Percentiles rank a stretch among this genome's conserved stretches.
These are phyloP conservation scores for Lipomyces sp. DNA, from an alignment of 805 yeast species.

Conservation along the genomic window DNA sequence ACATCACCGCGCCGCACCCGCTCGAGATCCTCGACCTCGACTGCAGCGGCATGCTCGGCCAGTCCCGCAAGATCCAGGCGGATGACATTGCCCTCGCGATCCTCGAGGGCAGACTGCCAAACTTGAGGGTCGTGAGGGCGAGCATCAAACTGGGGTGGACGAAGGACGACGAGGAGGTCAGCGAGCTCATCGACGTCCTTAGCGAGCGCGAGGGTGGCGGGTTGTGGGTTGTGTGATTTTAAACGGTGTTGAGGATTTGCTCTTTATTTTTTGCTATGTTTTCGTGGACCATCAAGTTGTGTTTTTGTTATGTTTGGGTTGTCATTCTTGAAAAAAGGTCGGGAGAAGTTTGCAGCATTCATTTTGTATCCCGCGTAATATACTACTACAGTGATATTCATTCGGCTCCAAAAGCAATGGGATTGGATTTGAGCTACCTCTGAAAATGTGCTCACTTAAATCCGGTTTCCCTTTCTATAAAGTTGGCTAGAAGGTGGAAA, in stretches of 20 bases:
- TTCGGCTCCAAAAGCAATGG: too few species aligned
- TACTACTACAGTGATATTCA: background rate
- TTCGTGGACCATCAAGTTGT: too few species aligned
- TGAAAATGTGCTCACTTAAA: too few species aligned
- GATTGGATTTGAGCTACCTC: too few species aligned
- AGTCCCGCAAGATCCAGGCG: conserved; percentile 77
- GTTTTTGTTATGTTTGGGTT: too few species aligned
- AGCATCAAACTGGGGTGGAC: conserved; percentile 83
- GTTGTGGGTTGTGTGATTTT: conserved; percentile 47
- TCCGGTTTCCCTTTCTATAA: too few species aligned
- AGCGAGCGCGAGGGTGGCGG: conserved; percentile 75
- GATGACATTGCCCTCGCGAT: conserved; percentile 84
- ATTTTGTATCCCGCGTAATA: background rate
- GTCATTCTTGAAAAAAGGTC: too few species aligned
- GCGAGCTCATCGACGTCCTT: conserved; percentile 61
- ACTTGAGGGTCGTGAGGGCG: conserved; percentile 58
- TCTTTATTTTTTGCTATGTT: background rate
- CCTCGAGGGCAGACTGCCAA: conserved; percentile 71
- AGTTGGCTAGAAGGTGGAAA: too few species aligned
- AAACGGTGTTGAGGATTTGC: background rate
- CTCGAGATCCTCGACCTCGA: conserved; percentile 65
- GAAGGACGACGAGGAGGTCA: conserved; percentile 52
- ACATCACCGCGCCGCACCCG: conserved; percentile 45
- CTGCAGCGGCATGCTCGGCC: conserved; percentile 80
- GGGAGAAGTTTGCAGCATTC: background rate